Base-by-base conservation (phyloP, 257 asterid genomes). In the Euphrasia confusa region DNA sequence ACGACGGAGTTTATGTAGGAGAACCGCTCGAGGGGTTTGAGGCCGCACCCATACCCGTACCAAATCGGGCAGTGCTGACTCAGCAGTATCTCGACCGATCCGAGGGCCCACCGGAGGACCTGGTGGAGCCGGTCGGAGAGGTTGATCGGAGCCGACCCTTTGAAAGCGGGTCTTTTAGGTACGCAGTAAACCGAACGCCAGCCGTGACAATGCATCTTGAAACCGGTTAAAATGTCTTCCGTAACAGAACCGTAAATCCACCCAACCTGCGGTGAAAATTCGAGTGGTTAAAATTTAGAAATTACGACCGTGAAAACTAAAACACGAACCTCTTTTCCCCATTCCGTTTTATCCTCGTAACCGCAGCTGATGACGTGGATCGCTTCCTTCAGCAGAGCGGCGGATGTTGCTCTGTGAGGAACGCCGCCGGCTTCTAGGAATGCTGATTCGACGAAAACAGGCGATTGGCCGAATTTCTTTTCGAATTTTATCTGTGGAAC, bases 331-430 rank as follows among this genome's bases (percentile, higher is more conserved):
- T 85, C 94, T 77, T 80, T 85, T 58, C 94, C 94, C 94, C 94
- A 85, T 64, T 85, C 90, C 0, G 94, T 59, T 79, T 85, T 85
- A 69, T 80, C 94, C 75, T 85, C 94, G 10, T 77, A 85, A 24
- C 94, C 90, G 62, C 87, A 80, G 58, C 85, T 78, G 32, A 83
- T 81, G 61, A 81, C 91, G 45, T 84, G 91, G 56, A 84, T 81
- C 55, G 91, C 80, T 76, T 84, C 88, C 71, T 79, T 84, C 70
- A 84, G 69, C 68, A 81, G 88, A 26, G 91, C 77, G 7, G 81
- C 88, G 2, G 91, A 79, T 0, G 91, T 47, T 55, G 84, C 83
- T 39, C 78, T 84, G 3, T 72, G 74, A 33, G 82, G 85, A 63
- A 84, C 79, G 24, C 91, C 91, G 3, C 85, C 91, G 1, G 81